Percentiles rank a stretch among this genome's conserved stretches.
These are phyloP conservation scores for Didymella segeticola DNA, from an alignment of 2,329 filamentous ascomycete genomes.

Conservation along the genomic window DNA sequence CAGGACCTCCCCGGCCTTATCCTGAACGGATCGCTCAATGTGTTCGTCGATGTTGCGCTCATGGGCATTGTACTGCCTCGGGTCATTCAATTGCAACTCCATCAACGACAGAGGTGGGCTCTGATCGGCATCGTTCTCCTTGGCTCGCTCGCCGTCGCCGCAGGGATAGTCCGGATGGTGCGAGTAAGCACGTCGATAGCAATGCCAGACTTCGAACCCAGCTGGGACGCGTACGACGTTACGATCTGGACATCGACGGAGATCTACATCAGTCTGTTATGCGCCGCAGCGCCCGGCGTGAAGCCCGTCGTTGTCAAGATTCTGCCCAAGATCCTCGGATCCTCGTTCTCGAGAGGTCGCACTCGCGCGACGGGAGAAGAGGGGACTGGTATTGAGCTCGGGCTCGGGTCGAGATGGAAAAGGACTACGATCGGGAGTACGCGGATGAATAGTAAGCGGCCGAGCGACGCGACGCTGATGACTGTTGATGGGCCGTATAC, in stretches of 20 bases:
- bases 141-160: slow-evolving; percentile 25
- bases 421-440: slow-evolving; percentile 14
- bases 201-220: slow-evolving; percentile 24
- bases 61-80: slow-evolving; percentile 32
- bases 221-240: slow-evolving; percentile 34
- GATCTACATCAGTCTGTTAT: slow-evolving; percentile 30
- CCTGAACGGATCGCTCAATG: slow-evolving; percentile 22
- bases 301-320: slow-evolving; percentile 28
- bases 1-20: slow-evolving; percentile 20
- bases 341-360: slow-evolving; percentile 15
- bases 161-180: slow-evolving; percentile 27
- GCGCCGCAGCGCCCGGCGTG: slow-evolving; percentile 29
- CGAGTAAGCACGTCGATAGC: slow-evolving; percentile 21
- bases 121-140: slow-evolving; percentile 26
- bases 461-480: slow-evolving; percentile 9
- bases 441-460: slow-evolving; percentile 8
- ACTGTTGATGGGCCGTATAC: slow-evolving; percentile 20
- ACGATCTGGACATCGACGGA: slow-evolving; percentile 33
- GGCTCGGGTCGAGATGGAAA: slow-evolving; percentile 22
- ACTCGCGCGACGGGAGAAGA: slow-evolving; percentile 4
- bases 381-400: slow-evolving; percentile 4
- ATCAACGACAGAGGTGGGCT: slow-evolving; percentile 23
- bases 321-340: slow-evolving; percentile 28
- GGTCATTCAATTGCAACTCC: slow-evolving; percentile 24
- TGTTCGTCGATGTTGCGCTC: slow-evolving; percentile 24